These are phyloP conservation scores for Aspergillus leporis DNA, from an alignment of 495 filamentous ascomycete species.

Conservation along the genomic window DNA sequence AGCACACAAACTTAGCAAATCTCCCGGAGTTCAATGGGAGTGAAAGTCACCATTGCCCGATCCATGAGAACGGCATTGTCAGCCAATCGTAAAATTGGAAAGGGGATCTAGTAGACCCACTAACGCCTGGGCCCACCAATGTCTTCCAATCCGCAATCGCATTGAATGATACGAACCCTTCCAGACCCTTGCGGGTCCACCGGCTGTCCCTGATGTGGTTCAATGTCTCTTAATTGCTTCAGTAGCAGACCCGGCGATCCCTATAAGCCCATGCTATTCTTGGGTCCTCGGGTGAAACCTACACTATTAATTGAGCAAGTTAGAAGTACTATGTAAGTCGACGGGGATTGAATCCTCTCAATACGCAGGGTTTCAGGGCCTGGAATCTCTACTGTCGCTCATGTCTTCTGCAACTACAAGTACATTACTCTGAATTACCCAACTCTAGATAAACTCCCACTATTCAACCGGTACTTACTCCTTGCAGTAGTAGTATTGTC, in stretches of 20 bases:
- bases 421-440: no score
- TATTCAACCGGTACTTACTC: not conserved
- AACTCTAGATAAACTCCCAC: no score
- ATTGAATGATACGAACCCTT: conserved; percentile 4
- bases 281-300: conserved; percentile 15
- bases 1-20: not conserved
- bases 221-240: not conserved
- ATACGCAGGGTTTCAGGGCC: not conserved
- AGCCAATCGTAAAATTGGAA: not conserved
- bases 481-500: not conserved
- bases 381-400: not conserved
- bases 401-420: no score
- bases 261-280: conserved; percentile 19
- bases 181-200: conserved; percentile 11
- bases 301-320: not conserved
- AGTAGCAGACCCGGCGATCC: conserved; percentile 6
- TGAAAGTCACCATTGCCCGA: not conserved
- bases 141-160: conserved; percentile 7
- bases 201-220: conserved; percentile 6
- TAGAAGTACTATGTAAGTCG: not conserved
- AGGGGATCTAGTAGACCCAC: not conserved
- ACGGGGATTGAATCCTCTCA: not conserved
- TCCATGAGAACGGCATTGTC: not conserved
- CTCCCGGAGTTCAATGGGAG: not conserved
- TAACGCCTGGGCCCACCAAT: not conserved